phyloP scores from a whole-genome alignment of 805 yeast species.

The Nakazawaea pomicola region DNA sequence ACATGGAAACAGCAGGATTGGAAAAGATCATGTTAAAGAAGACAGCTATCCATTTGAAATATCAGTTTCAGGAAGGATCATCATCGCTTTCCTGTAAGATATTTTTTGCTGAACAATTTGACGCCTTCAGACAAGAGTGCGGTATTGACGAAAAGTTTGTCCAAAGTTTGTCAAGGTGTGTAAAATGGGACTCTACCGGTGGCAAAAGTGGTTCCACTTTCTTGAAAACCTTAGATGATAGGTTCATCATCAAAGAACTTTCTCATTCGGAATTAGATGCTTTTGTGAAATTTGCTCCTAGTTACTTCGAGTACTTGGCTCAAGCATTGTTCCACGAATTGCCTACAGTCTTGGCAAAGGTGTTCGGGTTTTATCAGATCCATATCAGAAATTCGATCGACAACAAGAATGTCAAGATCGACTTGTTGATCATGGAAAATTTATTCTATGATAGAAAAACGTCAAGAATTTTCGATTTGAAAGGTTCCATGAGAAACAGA shows the following conservation, averaged over 20 bases:
- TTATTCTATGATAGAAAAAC: slow-evolving; percentile 80
- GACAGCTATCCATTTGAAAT: slow-evolving; percentile 85
- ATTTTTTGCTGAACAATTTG: slow-evolving; percentile 94
- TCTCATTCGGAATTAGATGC: slow-evolving; percentile 88
- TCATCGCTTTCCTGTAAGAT: slow-evolving; percentile 87
- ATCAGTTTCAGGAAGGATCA: slow-evolving; percentile 83
- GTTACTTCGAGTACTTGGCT: slow-evolving; percentile 92
- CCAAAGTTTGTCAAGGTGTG: slow-evolving; percentile 88
- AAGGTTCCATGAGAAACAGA: slow-evolving; percentile 96
- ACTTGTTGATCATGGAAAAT: slow-evolving; percentile 93
- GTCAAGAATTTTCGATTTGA: slow-evolving; percentile 85
- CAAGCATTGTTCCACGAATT: slow-evolving; percentile 92
- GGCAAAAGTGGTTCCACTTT: slow-evolving; percentile 97
- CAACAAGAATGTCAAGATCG: slow-evolving; percentile 78
- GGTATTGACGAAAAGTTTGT: slow-evolving; percentile 70
- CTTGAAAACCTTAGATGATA: slow-evolving; percentile 83
- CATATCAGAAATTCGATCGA: slow-evolving; percentile 76
- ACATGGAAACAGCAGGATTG: slow-evolving; percentile 25
- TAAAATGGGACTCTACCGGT: slow-evolving; percentile 93
- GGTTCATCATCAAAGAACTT: slow-evolving; percentile 85
- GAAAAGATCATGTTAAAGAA: slow-evolving; percentile 74
- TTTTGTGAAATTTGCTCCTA: slow-evolving; percentile 92
- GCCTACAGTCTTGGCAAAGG: slow-evolving; percentile 91
- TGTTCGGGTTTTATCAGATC: slow-evolving; percentile 93
- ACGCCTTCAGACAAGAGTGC: slow-evolving; percentile 84